These are phyloP conservation scores for Neonectria neomacrospora DNA, from an alignment of 2,329 filamentous ascomycete genomes.

Conservation along the genomic window DNA sequence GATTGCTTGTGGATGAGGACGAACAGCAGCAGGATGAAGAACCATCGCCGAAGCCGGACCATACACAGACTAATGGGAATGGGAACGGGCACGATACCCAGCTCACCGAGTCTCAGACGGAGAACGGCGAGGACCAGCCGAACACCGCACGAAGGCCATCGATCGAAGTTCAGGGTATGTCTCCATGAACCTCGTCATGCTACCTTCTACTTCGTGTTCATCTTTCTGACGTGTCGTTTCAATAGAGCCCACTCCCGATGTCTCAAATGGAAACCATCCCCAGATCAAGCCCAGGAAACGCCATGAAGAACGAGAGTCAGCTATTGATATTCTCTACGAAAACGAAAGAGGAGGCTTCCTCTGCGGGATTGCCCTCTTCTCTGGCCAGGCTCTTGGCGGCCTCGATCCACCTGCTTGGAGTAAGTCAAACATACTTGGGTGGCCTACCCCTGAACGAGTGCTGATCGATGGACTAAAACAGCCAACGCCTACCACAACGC, in stretches of 20 bases:
- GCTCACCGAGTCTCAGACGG: slow-evolving; percentile 14
- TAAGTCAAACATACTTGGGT: slow-evolving; percentile 38
- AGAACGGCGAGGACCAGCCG: slow-evolving; percentile 27
- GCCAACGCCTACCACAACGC: slow-evolving; percentile 72
- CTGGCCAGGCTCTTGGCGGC: slow-evolving; percentile 82
- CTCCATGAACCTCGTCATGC: background rate
- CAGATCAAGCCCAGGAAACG: slow-evolving; percentile 50
- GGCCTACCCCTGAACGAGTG: background rate
- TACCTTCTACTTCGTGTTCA: background rate
- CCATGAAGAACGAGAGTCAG: slow-evolving; percentile 59
- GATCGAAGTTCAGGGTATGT: slow-evolving; percentile 49
- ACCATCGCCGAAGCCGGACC: slow-evolving; percentile 21
- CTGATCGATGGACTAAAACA: slow-evolving; percentile 32
- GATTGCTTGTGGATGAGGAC: slow-evolving; percentile 38
- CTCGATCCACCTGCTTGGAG: slow-evolving; percentile 89
- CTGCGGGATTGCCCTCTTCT: slow-evolving; percentile 92
- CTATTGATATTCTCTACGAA: slow-evolving; percentile 91
- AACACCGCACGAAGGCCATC: slow-evolving; percentile 44
- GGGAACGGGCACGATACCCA: slow-evolving; percentile 14
- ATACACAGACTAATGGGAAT: slow-evolving; percentile 26
- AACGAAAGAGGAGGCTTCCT: slow-evolving; percentile 93
- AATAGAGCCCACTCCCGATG: slow-evolving; percentile 47
- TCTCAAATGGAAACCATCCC: slow-evolving; percentile 39
- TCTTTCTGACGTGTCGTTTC: slow-evolving; percentile 32
- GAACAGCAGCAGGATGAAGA: slow-evolving; percentile 23